Evolutionary conservation across 164 flowering plant species (phyloP).

Genomic region (Vitis amurensis): DNA sequence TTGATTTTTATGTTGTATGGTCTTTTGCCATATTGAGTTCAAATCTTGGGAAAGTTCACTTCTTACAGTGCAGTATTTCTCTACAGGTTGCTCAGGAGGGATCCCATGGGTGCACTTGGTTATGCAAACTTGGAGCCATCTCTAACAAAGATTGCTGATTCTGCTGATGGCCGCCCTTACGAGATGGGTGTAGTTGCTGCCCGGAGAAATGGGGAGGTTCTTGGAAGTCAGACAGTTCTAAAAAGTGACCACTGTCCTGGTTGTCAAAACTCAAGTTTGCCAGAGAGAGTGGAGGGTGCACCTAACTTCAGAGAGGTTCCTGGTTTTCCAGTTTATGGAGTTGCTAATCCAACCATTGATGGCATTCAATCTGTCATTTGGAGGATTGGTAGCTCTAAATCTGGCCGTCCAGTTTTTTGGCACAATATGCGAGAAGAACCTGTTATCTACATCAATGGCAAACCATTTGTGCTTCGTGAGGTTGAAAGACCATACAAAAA

Average conservation of each 20-base stretch:
- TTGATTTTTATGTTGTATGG: not conserved
- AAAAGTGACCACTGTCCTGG: conserved; percentile 98
- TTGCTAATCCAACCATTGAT: conserved; percentile 92
- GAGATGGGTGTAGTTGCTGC: conserved; percentile 94
- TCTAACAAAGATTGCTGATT: conserved; percentile 60
- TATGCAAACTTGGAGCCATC: conserved; percentile 62
- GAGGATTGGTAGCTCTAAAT: conserved; percentile 69
- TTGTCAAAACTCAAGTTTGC: conserved; percentile 74
- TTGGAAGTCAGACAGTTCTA: conserved; percentile 90
- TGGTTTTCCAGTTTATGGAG: conserved; percentile 98
- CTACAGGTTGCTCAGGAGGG: conserved; percentile 82
- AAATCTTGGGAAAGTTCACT: not conserved
- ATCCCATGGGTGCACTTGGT: conserved; percentile 98
- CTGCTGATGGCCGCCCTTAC: conserved; percentile 80
- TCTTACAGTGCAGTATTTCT: not conserved
- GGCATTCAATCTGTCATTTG: conserved; percentile 86
- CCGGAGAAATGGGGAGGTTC: conserved; percentile 84
- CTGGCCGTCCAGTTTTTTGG: conserved; percentile 87
- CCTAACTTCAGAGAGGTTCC: conserved; percentile 95
- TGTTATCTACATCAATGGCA: conserved; percentile 92
- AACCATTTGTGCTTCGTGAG: conserved; percentile 97
- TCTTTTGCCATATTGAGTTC: not conserved
- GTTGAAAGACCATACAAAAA: conserved; percentile 96
- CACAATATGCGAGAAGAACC: conserved; percentile 99
- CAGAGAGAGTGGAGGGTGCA: conserved; percentile 94